Base-by-base conservation (phyloP, 768 basidiomycete species). In the Auriscalpium microsporum region DNA sequence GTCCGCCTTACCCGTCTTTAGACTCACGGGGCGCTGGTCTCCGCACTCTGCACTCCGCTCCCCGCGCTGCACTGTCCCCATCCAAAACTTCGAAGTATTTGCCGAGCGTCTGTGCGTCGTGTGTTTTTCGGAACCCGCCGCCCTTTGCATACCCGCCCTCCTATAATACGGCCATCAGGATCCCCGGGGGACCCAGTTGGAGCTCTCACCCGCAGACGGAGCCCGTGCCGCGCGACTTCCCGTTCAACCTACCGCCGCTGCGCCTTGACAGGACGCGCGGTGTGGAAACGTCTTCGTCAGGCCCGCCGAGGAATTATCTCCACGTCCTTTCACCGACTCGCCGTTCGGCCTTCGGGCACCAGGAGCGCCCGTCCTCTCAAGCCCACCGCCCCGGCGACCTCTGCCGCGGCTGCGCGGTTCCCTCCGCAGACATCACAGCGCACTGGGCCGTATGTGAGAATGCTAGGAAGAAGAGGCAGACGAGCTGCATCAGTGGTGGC, bases 361-460 rank as follows among this genome's bases (percentile, higher is more conserved):
- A 33, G 46, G 54, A 55, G 8, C 28, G 48, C 23, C 16, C 46
- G 21, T 28, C 46, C n/a, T 4, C 46, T 5, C 40, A 42, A 42
- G 4, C 40, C 40, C 40, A 42, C 14, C 40, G 40, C 11, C n/a
- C 46, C 21, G 21, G 10, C 56, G 54, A 21, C 45, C 55, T 55
- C 54, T 58, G 8, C 54, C 54, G 37, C 55, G 55, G 17, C 44
- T 52, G 38, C 58, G 46, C 48, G 53, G 17, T 3, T 42, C 40
- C 17, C 40, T 28, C 47, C 45, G 21, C 57, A 47, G 16, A 35
- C 19, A 2, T 40, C 23, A 7, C 53, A 40, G 9, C 56, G 46
- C 14, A 35, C 38, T 38, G 21, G 40, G 14, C 16, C 14, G 21
- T 42, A 36, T 14, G 21, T 21, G 21, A 21, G 21, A 21, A 21